These are phyloP conservation scores for Cadophora luteo-olivacea DNA, from an alignment of 2,329 filamentous ascomycete genomes.

Conservation along the genomic window DNA sequence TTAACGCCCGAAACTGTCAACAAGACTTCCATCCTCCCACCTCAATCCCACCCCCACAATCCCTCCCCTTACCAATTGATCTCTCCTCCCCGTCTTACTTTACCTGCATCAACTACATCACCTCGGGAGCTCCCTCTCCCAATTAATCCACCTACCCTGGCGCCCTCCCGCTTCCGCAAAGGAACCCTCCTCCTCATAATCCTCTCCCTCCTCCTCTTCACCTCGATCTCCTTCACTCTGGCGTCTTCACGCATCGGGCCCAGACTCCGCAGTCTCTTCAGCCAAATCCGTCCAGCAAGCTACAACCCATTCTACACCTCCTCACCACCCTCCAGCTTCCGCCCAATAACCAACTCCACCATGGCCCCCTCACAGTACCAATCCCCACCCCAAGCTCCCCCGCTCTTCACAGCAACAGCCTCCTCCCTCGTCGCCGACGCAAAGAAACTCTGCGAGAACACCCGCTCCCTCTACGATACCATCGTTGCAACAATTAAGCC, in stretches of 20 bases:
- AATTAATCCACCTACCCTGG: slow-evolving; percentile 49
- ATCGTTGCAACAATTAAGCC: slow-evolving; percentile 64
- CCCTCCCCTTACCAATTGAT: background rate
- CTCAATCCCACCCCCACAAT: background rate
- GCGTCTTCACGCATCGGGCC: slow-evolving; percentile 56
- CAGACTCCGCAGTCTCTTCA: slow-evolving; percentile 64
- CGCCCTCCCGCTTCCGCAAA: slow-evolving; percentile 29
- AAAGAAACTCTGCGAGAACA: slow-evolving; percentile 65
- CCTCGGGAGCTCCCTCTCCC: slow-evolving; percentile 17
- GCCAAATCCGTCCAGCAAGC: slow-evolving; percentile 54
- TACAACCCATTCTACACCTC: slow-evolving; percentile 23
- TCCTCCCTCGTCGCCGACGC: slow-evolving; percentile 71
- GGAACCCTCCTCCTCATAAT: slow-evolving; percentile 45
- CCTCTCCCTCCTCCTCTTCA: slow-evolving; percentile 61
- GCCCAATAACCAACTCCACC: slow-evolving; percentile 54
- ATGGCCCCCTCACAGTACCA: slow-evolving; percentile 74
- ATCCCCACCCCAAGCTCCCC: slow-evolving; percentile 78
- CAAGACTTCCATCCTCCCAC: background rate
- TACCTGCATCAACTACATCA: slow-evolving; percentile 1
- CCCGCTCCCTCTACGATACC: slow-evolving; percentile 25
- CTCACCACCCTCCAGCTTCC: slow-evolving; percentile 8
- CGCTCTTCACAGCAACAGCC: slow-evolving; percentile 77
- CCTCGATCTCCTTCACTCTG: slow-evolving; percentile 66
- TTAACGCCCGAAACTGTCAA: background rate
- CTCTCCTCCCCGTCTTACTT: slow-evolving; percentile 16